Conservation (phyloP, 805 yeast species). For the Myxozyma sirexii region DNA sequence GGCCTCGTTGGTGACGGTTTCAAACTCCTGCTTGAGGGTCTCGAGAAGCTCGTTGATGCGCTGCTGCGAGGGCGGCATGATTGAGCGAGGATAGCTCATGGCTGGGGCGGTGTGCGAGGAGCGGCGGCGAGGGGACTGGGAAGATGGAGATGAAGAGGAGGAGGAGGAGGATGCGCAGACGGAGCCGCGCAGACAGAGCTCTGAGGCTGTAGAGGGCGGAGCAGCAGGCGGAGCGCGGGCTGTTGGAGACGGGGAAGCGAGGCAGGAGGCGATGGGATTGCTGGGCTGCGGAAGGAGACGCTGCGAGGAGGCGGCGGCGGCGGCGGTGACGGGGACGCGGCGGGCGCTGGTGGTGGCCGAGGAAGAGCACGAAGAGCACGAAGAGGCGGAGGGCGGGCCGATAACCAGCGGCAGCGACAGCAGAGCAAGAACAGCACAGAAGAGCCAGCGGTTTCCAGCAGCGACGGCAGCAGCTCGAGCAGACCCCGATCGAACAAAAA, state of each 20-base stretch:
- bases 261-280: neutral
- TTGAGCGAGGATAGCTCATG: slow-evolving; percentile 39
- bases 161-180: neutral
- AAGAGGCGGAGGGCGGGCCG: no score
- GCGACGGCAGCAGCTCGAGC: neutral
- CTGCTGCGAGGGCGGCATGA: slow-evolving; percentile 40
- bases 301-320: slow-evolving; percentile 3
- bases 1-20: slow-evolving; percentile 81
- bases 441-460: neutral
- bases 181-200: no score
- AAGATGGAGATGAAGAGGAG: slow-evolving; percentile 1
- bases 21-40: slow-evolving; percentile 90
- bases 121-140: neutral
- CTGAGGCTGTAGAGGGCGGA: no score
- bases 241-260: neutral
- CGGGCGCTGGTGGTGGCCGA: neutral
- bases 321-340: neutral
- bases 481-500: slow-evolving; percentile 16
- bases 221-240: no score
- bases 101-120: no score
- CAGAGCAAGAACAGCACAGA: neutral
- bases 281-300: neutral
- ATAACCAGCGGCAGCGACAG: no score
- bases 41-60: slow-evolving; percentile 79
- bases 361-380: neutral